These are phyloP conservation scores for Rhizopogon salebrosus DNA, from an alignment of 768 basidiomycete genomes.

Conservation along the genomic window DNA sequence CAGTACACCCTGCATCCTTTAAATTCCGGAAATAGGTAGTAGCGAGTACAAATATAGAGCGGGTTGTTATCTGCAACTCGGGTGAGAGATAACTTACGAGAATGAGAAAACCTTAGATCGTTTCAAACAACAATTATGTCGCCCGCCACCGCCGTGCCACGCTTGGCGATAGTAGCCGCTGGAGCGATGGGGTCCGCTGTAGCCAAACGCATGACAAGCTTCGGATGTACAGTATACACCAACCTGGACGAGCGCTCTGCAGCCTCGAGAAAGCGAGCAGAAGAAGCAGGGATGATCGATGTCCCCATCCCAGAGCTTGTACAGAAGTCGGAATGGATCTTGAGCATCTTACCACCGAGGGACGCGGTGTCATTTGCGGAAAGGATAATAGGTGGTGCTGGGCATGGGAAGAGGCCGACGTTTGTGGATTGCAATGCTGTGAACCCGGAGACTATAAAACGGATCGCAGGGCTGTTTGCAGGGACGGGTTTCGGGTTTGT, in stretches of 20 bases:
- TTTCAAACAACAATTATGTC: conserved; percentile 15
- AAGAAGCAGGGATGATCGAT: conserved; percentile 45
- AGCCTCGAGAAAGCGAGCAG: conserved; percentile 42
- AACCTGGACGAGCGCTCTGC: conserved; percentile 50
- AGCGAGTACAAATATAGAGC: not conserved
- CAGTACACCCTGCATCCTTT: too few relatives aligned
- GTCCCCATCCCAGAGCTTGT: conserved; percentile 33
- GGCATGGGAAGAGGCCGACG: conserved; percentile 8
- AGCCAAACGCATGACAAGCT: conserved; percentile 37
- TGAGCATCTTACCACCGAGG: conserved; percentile 56
- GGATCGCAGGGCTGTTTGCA: conserved; percentile 41
- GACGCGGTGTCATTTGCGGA: conserved; percentile 44
- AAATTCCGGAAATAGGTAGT: not conserved
- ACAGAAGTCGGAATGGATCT: conserved; percentile 35
- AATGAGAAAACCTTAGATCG: not conserved
- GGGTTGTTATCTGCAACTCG: not conserved
- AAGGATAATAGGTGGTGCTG: conserved; percentile 6
- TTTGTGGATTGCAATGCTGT: conserved; percentile 60
- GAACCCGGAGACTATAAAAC: conserved; percentile 43
- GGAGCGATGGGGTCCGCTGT: conserved; percentile 60
- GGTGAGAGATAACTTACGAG: too few relatives aligned
- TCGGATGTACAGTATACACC: conserved; percentile 52
- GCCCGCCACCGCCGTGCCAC: conserved; percentile 10
- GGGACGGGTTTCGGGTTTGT: conserved; percentile 38
- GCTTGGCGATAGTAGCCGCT: conserved; percentile 46